phyloP scores from a whole-genome alignment of 225 moss, liverwort and hornwort species.

The Polytrichum commune region DNA sequence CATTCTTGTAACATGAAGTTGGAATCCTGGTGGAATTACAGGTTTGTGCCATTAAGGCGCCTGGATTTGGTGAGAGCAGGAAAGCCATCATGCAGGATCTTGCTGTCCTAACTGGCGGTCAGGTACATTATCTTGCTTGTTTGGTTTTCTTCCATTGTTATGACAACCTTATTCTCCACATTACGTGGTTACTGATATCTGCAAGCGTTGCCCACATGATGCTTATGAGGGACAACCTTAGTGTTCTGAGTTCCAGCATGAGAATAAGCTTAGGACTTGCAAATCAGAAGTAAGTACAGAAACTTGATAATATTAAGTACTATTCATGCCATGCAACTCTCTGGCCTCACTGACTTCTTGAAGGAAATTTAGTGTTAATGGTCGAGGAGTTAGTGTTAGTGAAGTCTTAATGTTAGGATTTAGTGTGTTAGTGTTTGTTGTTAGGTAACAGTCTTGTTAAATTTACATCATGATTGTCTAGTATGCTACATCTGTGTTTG shows the following conservation, averaged over 20 bases:
- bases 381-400: too few relatives aligned
- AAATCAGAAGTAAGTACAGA: background rate
- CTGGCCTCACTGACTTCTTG: too few relatives aligned
- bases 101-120: constrained; percentile 48
- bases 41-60: constrained; percentile 60
- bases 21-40: constrained; percentile 6
- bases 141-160: background rate
- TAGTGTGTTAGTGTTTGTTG: too few relatives aligned
- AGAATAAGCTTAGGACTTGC: background rate
- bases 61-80: constrained; percentile 59
- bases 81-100: constrained; percentile 51
- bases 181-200: background rate
- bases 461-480: too few relatives aligned
- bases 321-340: background rate
- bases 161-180: background rate
- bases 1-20: too few relatives aligned
- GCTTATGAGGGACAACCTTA: too few relatives aligned
- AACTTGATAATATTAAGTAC: background rate
- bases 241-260: too few relatives aligned
- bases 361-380: too few relatives aligned
- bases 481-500: too few relatives aligned
- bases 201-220: background rate
- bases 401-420: too few relatives aligned
- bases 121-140: constrained; percentile 13
- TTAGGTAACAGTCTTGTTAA: too few relatives aligned